Conservation (phyloP, 2,329 filamentous ascomycete genomes). For the Aspergillus sp. region DNA sequence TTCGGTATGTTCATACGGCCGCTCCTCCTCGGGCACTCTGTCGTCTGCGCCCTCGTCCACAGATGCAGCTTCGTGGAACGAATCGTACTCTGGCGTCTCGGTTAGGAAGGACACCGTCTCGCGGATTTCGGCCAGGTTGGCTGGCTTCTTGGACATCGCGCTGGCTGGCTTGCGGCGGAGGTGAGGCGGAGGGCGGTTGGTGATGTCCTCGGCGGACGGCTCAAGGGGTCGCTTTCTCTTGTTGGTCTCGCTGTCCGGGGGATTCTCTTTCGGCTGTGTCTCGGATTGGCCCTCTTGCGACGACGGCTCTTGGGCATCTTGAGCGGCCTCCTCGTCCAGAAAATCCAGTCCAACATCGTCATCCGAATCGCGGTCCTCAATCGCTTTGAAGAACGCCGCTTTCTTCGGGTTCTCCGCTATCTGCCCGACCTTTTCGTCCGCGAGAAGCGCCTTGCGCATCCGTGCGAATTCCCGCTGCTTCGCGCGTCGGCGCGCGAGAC, state of each 20-base stretch:
- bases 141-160: conserved; percentile 53
- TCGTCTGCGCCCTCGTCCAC: conserved; percentile 41
- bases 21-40: conserved; percentile 27
- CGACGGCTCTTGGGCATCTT: conserved; percentile 29
- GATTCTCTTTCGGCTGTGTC: conserved; percentile 13
- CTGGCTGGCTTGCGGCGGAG: conserved; percentile 51
- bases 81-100: conserved; percentile 52
- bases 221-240: conserved; percentile 36
- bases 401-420: conserved; percentile 84
- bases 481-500: conserved; percentile 62
- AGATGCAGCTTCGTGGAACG: conserved; percentile 45
- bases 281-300: conserved; percentile 17
- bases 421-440: conserved; percentile 83
- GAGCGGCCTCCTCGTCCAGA: conserved; percentile 41
- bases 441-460: conserved; percentile 79
- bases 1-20: conserved; percentile 9
- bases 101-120: conserved; percentile 76
- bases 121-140: conserved; percentile 69
- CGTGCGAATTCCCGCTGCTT: conserved; percentile 83
- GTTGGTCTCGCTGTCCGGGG: conserved; percentile 13
- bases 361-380: conserved; percentile 69
- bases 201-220: conserved; percentile 31
- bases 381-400: conserved; percentile 77
- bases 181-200: conserved; percentile 49
- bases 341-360: conserved; percentile 70